phyloP scores from a whole-genome alignment of 2,329 filamentous ascomycete genomes.

The Trichoderma sp. region DNA sequence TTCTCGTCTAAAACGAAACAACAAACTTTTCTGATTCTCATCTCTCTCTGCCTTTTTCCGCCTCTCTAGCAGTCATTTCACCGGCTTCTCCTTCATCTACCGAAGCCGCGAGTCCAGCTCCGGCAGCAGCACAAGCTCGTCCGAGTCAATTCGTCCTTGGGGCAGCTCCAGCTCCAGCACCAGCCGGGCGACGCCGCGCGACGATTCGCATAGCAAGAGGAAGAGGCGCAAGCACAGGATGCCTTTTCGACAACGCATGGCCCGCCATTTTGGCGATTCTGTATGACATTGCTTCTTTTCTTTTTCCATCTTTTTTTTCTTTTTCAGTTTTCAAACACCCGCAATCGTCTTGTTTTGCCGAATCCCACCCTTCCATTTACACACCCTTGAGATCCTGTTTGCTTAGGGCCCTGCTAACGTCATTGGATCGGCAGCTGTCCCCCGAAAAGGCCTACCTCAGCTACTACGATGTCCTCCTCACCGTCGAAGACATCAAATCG shows the following conservation, averaged over 20 bases:
- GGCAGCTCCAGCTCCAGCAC: not conserved
- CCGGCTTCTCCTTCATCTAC: conserved; percentile 13
- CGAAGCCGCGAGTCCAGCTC: conserved; percentile 13
- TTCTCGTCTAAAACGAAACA: not conserved
- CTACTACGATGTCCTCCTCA: conserved; percentile 55
- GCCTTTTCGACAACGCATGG: conserved; percentile 43
- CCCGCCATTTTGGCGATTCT: conserved; percentile 48
- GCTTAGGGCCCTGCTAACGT: conserved; percentile 8
- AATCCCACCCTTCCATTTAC: not conserved
- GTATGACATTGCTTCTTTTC: conserved; percentile 30
- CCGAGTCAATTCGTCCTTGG: conserved; percentile 10
- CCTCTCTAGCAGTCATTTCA: conserved; percentile 8
- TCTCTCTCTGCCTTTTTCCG: not conserved
- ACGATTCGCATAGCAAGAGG: conserved; percentile 18
- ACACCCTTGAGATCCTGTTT: not conserved
- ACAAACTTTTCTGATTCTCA: not conserved
- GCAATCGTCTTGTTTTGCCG: not conserved
- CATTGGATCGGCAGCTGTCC: conserved; percentile 44
- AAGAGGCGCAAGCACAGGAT: conserved; percentile 31
- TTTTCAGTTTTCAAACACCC: not conserved
- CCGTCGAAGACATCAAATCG: conserved; percentile 82
- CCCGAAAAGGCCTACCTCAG: conserved; percentile 41
- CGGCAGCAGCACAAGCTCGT: conserved; percentile 14
- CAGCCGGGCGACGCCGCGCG: conserved; percentile 3
- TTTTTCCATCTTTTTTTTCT: not conserved